Base-by-base conservation (phyloP, 2,329 filamentous ascomycete genomes). In the Cytospora schulzeri region DNA sequence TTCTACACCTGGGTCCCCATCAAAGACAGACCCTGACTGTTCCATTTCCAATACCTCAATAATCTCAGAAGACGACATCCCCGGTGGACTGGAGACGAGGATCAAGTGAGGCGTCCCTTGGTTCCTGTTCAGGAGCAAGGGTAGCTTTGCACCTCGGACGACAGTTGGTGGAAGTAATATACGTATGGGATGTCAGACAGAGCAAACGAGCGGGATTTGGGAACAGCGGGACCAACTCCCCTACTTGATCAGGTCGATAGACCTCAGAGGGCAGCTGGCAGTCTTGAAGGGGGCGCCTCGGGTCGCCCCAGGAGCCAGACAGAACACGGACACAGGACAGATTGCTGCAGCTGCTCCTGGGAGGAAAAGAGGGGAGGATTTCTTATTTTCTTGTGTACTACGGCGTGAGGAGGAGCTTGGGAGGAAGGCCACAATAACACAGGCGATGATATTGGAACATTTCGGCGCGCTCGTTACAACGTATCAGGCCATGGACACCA, bases 331-430 rank as follows among this genome's bases (percentile, higher is more conserved):
- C 38, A 31, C 52, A 61, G 64, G 51, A 64, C 64, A 64, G 41
- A 45, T 55, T 51, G 57, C 57, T 41, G 35, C 48, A 52, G 38
- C 35, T 64, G 57, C 53, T 66, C 57, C 61, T 60, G 54, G 31
- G 19, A 60, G 52, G 52, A 62, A 45, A 56, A 56, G 24, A 48
- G 53, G 52, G 22, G 15, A 38, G 28, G 24, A 24, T 57, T 57
- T 54, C 57, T 66, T 60, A 19, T 51, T 66, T 66, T 61, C 52
- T 57, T 66, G 51, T 66, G 61, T 65, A 59, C 59, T 56, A 58
- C 53, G 57, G 64, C 64, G 64, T 22, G 64, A 57, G 55, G 59
- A 50, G 64, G 61, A 45, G 52, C 33, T 41, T 55, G 38, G 57
- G 38, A 60, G 15, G 31, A 4, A 26, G 24, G 50, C 60, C 61